Conservation (phyloP, 1,284 basidiomycete species). For the Irpex sp. region DNA sequence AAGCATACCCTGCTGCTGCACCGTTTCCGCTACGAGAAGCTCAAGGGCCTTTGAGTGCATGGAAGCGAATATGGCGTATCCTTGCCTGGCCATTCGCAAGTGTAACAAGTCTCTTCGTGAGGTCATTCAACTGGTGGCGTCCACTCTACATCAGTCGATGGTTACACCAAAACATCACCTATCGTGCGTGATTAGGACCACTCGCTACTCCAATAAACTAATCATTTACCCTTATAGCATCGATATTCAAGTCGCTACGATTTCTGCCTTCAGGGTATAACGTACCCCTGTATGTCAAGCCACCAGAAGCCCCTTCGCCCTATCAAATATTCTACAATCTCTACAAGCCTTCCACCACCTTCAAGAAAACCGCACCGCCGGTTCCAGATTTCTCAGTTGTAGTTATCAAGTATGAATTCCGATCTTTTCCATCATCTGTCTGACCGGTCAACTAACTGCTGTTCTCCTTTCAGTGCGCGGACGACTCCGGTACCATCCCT, state of each 20-base stretch:
- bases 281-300: conserved; percentile 30
- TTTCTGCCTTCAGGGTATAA: conserved; percentile 70
- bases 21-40: conserved; percentile 20
- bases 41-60: conserved; percentile 20
- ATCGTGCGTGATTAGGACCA: conserved; percentile 35
- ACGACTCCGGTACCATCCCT: conserved; percentile 73
- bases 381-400: conserved; percentile 87
- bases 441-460: background rate
- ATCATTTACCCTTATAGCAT: conserved; percentile 37
- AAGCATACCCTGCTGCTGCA: conserved; percentile 54
- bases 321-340: conserved; percentile 89
- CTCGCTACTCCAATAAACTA: background rate
- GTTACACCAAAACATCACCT: conserved; percentile 43
- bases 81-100: conserved; percentile 33
- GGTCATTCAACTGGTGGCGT: conserved; percentile 56
- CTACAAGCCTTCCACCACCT: conserved; percentile 88
- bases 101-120: conserved; percentile 26
- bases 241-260: conserved; percentile 70
- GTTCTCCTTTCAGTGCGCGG: conserved; percentile 47
- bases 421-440: background rate
- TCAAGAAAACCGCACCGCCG: conserved; percentile 76
- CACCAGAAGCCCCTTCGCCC: conserved; percentile 40
- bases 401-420: conserved; percentile 70
- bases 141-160: conserved; percentile 44
- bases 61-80: conserved; percentile 29